Base-by-base conservation (phyloP, 2,329 filamentous ascomycete species). In the Plenodomus tracheiphilus region DNA sequence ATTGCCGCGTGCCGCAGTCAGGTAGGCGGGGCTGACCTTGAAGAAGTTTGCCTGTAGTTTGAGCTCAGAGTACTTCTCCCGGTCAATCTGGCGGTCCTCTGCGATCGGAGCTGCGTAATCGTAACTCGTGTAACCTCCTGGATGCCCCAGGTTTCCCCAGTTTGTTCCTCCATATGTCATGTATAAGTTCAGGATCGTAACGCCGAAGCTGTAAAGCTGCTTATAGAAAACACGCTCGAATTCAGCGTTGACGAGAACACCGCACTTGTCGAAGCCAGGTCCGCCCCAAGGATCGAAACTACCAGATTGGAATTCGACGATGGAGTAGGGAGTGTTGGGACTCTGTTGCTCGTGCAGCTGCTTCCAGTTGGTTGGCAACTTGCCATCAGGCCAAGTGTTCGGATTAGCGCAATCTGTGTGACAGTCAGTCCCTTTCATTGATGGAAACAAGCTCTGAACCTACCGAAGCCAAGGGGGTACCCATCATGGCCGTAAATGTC, bases 151-250 rank as follows among this genome's bases (percentile, higher is more conserved):
- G 18, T 71, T 92, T 0, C 89, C 89, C 89, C 89, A 93, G 65
- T 93, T 94, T 0, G 89, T 92, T 5, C 89, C 89, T 13, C 89
- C 89, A 56, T 81, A 89, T 1, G 81, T 85, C 89, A 92, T 92
- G 68, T 91, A 92, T 1, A 90, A 64, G 58, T 85, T 91, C 48
- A 91, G 75, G 7, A 93, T 82, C 0, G 81, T 84, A 2, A 85
- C 80, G 0, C 84, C 85, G 15, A 85, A 82, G 32, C 83, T 83
- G 43, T 85, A 82, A 43, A 85, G 78, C 58, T 91, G 89, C 77
- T 92, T 93, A 70, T 91, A 89, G 64, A 91, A 90, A 0, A 94
- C 85, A 15, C 88, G 77, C 52, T 88, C 84, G 53, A 90, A 91
- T 58, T 91, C 86, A n/a, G 85, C 76, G 53, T 88, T 87, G 3